Conservation (phyloP, 1,284 basidiomycete species). For the Sanguinoderma infundibulare region DNA sequence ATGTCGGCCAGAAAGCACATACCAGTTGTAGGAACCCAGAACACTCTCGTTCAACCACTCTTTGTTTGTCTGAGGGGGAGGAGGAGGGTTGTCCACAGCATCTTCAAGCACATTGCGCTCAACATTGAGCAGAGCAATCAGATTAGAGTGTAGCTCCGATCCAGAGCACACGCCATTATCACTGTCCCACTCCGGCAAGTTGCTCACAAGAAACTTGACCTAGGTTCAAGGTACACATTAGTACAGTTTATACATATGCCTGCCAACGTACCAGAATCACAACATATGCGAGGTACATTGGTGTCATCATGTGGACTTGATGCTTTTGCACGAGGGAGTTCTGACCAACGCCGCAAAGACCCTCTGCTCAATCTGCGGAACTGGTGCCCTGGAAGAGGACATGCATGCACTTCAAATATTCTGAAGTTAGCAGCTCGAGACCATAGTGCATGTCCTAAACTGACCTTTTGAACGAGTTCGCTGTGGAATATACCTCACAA, state of each 20-base stretch:
- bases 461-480: not conserved
- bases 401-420: not conserved
- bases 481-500: not conserved
- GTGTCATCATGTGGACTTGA: not conserved
- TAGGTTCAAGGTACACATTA: not conserved
- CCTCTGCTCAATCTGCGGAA: not conserved
- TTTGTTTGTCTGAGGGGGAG: not conserved
- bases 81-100: not conserved
- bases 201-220: not conserved
- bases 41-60: not conserved
- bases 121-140: not conserved
- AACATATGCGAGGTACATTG: not conserved
- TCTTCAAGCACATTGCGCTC: not conserved
- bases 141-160: not conserved
- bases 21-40: not conserved
- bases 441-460: no score
- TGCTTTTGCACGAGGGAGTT: not conserved
- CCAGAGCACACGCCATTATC: not conserved
- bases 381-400: not conserved
- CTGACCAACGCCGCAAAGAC: not conserved
- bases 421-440: not conserved
- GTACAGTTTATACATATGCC: not conserved
- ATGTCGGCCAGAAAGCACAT: slow-evolving; percentile 45
- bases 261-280: not conserved
- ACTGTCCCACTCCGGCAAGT: not conserved